phyloP scores from a whole-genome alignment of 2,329 filamentous ascomycete species.

The Alternaria angustiovoidea region DNA sequence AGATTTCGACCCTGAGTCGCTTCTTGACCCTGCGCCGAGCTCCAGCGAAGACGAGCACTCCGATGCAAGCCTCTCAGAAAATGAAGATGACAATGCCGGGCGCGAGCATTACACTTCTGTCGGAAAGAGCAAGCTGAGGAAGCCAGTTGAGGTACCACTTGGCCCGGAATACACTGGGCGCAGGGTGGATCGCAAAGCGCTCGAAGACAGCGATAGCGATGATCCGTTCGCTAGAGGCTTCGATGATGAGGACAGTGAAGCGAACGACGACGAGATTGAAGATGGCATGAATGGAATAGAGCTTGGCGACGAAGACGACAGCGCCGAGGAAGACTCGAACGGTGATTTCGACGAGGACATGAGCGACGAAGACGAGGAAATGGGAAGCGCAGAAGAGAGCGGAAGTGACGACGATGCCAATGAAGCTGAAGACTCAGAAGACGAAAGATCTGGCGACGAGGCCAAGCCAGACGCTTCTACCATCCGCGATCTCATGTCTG shows the following conservation, averaged over 20 bases:
- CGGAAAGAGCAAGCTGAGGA: constrained; percentile 84
- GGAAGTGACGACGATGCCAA: constrained; percentile 60
- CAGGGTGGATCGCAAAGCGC: constrained; percentile 73
- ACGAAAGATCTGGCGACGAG: constrained; percentile 51
- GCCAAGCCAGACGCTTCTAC: constrained; percentile 58
- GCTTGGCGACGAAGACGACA: constrained; percentile 8
- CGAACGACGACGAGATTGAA: constrained; percentile 48
- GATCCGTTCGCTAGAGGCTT: constrained; percentile 57
- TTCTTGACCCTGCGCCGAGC: constrained; percentile 63
- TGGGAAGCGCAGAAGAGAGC: constrained; percentile 56
- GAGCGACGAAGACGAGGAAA: constrained; percentile 45
- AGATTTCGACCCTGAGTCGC: constrained; percentile 85
- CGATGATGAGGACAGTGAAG: constrained; percentile 51
- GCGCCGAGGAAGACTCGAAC: constrained; percentile 51
- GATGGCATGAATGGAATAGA: constrained; percentile 28
- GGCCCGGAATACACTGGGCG: constrained; percentile 84
- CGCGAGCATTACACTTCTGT: constrained; percentile 89
- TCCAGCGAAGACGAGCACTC: constrained; percentile 66
- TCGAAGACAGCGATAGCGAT: constrained; percentile 63
- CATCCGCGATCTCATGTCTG: constrained; percentile 73
- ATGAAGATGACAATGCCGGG: constrained; percentile 62
- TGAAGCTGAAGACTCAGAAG: constrained; percentile 42
- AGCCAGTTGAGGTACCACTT: constrained; percentile 72
- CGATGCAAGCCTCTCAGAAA: constrained; percentile 55
- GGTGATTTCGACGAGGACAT: constrained; percentile 52